phyloP scores from a whole-genome alignment of 257 asterid genomes.

The Lantana camara region DNA sequence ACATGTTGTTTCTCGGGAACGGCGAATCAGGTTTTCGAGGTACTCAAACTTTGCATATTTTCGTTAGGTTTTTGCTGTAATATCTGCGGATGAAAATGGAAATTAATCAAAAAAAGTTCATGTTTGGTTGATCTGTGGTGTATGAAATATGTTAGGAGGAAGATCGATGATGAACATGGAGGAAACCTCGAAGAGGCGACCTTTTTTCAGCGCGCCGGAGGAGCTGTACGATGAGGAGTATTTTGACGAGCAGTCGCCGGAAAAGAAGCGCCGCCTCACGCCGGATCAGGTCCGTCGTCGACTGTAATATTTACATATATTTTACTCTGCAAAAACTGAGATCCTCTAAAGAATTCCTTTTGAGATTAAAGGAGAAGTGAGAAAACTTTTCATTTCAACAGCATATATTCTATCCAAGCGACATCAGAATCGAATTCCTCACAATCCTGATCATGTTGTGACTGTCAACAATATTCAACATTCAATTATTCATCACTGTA shows the following conservation, averaged over 20 bases:
- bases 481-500: no score
- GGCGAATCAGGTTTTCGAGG: conserved; percentile 74
- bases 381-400: background rate
- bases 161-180: conserved; percentile 72
- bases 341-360: conserved; percentile 19
- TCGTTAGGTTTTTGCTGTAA: background rate
- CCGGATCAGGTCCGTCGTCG: conserved; percentile 74
- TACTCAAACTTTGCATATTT: conserved; percentile 15
- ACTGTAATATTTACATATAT: background rate
- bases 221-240: conserved; percentile 86
- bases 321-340: background rate
- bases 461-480: no score
- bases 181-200: conserved; percentile 71
- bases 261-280: conserved; percentile 95
- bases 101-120: no score
- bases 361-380: conserved; percentile 7
- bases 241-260: conserved; percentile 91
- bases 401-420: conserved; percentile 21
- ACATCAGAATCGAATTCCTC: conserved; percentile 34
- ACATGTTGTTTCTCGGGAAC: conserved; percentile 71
- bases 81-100: background rate
- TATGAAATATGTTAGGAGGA: conserved; percentile 45
- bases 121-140: background rate
- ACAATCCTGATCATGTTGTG: background rate
- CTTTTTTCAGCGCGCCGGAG: conserved; percentile 75